Base-by-base conservation (phyloP, 75 land plant species). In the Gnetum montanum region DNA sequence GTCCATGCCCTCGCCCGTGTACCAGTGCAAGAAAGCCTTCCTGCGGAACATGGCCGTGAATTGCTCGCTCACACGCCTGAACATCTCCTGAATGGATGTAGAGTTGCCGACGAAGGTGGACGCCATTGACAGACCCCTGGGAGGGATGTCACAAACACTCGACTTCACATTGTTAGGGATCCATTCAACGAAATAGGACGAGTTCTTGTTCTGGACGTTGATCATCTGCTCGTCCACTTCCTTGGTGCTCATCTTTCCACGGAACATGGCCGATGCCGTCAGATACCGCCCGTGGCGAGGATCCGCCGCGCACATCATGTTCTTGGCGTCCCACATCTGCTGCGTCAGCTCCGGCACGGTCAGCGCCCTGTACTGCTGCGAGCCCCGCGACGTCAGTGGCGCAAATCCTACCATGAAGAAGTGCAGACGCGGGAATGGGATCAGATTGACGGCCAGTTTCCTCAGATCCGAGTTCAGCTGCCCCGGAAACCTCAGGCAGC, bases 141-240 rank as follows among this genome's bases (percentile, higher is more conserved):
- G 80, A 31, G 80, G 75, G 24, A 76, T 70, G 60, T 66, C 80
- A 59, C 82, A 79, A 29, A 70, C 80, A 57, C 70, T 79, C 6
- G 80, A 79, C 57, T 75, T 79, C 51, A 76, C 80, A 63, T 79
- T 79, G 75, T 79, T 76, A 2, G 83, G 79, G 49, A 79, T 74
- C 80, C 79, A 79, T 37, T 71, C 76, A 46, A 74, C 77, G 44
- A 74, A 74, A 69, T 71, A 75, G 20, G 76, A 70, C 19, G 78
- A 75, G 65, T 75, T 75, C 53, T 72, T 72, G 77, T 71, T 72
- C 52, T 72, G 77, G 4, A 75, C 76, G 22, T 70, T 70, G 22
- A 70, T 57, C 74, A 74, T 69, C 34, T 75, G 78, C 69, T 75
- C 78, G 28, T 75, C 78, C 22, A 75, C 78, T 19, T 75, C 78